Evolutionary conservation across 805 yeast species (phyloP).

Genomic region (Blastobotrys attinorum): DNA sequence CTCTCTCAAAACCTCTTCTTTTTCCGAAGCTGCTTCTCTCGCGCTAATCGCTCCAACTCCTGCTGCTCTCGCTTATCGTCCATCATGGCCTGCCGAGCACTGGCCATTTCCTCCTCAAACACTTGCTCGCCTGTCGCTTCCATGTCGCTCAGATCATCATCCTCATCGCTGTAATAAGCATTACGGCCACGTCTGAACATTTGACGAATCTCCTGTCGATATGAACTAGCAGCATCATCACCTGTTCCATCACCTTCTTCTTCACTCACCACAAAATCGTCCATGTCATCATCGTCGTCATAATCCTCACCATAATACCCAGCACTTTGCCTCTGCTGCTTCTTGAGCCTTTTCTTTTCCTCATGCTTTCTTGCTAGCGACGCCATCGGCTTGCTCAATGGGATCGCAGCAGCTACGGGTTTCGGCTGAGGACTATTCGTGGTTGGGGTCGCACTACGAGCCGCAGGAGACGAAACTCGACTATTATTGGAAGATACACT

Average conservation of each 20-base stretch:
- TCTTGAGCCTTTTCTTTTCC: conserved; percentile 18
- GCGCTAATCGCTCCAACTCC: conserved; percentile 15
- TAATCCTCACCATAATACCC: conserved; percentile 28
- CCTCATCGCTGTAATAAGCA: conserved; percentile 37
- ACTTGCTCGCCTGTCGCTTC: conserved; percentile 92
- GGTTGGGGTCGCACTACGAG: neutral
- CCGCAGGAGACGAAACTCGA: neutral
- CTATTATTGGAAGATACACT: neutral
- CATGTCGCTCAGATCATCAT: conserved; percentile 55
- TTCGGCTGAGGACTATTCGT: neutral
- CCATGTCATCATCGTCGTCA: conserved; percentile 42
- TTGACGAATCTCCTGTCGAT: conserved; percentile 84
- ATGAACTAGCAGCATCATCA: conserved; percentile 46
- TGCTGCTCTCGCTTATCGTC: conserved; percentile 69
- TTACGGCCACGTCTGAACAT: conserved; percentile 63
- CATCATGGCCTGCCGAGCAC: conserved; percentile 56
- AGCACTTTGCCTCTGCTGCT: conserved; percentile 16
- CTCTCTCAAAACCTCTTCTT: neutral
- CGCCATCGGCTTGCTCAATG: conserved; percentile 24
- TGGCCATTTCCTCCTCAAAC: conserved; percentile 68
- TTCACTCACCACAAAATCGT: conserved; percentile 54
- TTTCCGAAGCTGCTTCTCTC: conserved; percentile 15
- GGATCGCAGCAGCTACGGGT: neutral
- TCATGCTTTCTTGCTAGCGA: conserved; percentile 42
- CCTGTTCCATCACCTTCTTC: conserved; percentile 34